Percentiles rank a stretch among this genome's conserved stretches.
Evolutionary conservation across 2,329 filamentous ascomycete genomes (phyloP).

Genomic region (Incumbomyces delicatus): DNA sequence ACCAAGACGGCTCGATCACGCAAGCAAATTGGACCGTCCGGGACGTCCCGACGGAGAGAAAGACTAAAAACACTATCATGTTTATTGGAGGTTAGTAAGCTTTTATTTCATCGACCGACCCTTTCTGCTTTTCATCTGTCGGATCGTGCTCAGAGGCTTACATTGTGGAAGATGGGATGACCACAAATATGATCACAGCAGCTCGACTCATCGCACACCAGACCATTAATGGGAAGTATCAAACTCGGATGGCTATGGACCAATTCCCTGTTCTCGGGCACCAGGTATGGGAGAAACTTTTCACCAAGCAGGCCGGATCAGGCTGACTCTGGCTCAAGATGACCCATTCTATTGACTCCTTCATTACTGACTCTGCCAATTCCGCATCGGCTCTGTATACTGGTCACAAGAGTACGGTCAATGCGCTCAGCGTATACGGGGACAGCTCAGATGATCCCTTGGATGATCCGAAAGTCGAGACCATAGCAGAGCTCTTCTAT

Average conservation of each 20-base stretch:
- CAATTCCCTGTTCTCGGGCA: slow-evolving; percentile 78
- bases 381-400: slow-evolving; percentile 72
- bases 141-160: no score
- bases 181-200: slow-evolving; percentile 32
- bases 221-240: slow-evolving; percentile 75
- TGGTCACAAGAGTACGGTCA: slow-evolving; percentile 75
- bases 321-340: slow-evolving; percentile 34
- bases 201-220: slow-evolving; percentile 73
- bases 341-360: slow-evolving; percentile 75
- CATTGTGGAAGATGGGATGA: background rate
- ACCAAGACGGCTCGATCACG: slow-evolving; percentile 63
- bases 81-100: slow-evolving; percentile 61
- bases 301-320: no score
- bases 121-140: no score
- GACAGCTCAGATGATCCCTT: slow-evolving; percentile 64
- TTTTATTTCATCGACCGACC: no score
- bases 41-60: slow-evolving; percentile 57
- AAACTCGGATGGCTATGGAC: slow-evolving; percentile 65
- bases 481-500: slow-evolving; percentile 46
- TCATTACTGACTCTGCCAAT: slow-evolving; percentile 82
- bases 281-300: slow-evolving; percentile 34
- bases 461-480: slow-evolving; percentile 81
- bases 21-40: slow-evolving; percentile 69
- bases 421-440: slow-evolving; percentile 70
- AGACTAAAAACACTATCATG: slow-evolving; percentile 67